Evolutionary conservation across 768 basidiomycete genomes (phyloP), one percentile per base, ranked within the genome.

Genomic region (Fomitopsis serialis): DNA sequence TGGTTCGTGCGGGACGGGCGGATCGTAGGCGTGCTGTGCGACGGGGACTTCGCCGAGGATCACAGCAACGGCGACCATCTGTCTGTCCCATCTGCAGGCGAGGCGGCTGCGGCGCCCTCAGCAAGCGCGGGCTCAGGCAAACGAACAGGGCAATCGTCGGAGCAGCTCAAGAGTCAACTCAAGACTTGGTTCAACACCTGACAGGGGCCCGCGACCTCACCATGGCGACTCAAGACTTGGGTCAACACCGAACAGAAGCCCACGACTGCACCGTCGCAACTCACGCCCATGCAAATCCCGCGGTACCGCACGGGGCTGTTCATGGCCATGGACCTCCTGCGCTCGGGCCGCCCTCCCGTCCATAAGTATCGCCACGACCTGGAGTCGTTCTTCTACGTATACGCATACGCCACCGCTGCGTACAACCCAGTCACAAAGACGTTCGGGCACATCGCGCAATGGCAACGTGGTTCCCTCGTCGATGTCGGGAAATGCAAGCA

Each of bases 341-440:
- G n/a, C 21, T 3, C 11, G 11, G 23, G 15, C 3, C 8, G 3
- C 3, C 13, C 42, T 35, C 52, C 45, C 11, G 4, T n/a, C 3
- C 52, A 53, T 47, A 45, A 22, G 3, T 53, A 53, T 47, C 50
- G 43, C 12, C 42, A 52, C 42, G 50, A 52, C 17, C 50, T 52
- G 23, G 49, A 50, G 23, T 50, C 51, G 34, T 52, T 52, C 37
- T 52, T 52, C 29, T 52, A 17, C n/a, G 42, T 53, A 25, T 34
- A 47, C 32, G 44, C 21, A 11, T 47, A 24, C n/a, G 13, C 47
- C 35, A 36, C 45, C 45, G 45, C 45, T 29, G 36, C 15, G 3
- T 53, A 47, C 45, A 12, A 48, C n/a, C 52, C 45, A 5, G 24
- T 9, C 4, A 17, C 11, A 9, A 6, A 52, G 19, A 9, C 3